phyloP scores from a whole-genome alignment of 805 yeast genomes.

The Monosporozyma aerobia region DNA sequence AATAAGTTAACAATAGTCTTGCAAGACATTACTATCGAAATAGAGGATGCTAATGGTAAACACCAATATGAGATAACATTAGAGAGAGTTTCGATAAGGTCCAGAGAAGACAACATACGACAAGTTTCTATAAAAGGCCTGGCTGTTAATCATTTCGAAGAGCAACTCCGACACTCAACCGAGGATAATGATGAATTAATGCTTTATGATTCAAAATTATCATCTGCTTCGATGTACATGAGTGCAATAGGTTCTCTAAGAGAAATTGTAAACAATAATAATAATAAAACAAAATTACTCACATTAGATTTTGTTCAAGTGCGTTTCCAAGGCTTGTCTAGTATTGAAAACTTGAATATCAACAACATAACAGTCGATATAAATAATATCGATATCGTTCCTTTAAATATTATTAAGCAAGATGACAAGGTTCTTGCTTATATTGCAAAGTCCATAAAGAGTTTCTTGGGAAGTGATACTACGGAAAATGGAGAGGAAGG shows the following conservation, averaged over 20 bases:
- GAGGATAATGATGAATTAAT: slow-evolving; percentile 36
- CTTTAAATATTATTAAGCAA: slow-evolving; percentile 7
- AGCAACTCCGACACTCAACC: background rate
- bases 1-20: slow-evolving; percentile 49
- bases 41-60: slow-evolving; percentile 36
- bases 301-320: slow-evolving; percentile 30
- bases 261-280: background rate
- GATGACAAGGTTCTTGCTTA: slow-evolving; percentile 7
- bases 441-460: background rate
- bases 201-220: slow-evolving; percentile 56
- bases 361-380: slow-evolving; percentile 31
- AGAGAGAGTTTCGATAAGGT: slow-evolving; percentile 9
- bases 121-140: slow-evolving; percentile 1
- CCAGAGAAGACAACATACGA: slow-evolving; percentile 3
- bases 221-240: slow-evolving; percentile 66
- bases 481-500: too few species aligned
- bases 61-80: slow-evolving; percentile 29
- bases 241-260: slow-evolving; percentile 51
- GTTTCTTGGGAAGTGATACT: background rate
- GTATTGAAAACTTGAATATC: slow-evolving; percentile 26
- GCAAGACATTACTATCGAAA: slow-evolving; percentile 36
- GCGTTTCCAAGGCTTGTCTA: slow-evolving; percentile 40
- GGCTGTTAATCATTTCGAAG: background rate
- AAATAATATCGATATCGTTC: slow-evolving; percentile 30
- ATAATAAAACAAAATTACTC: slow-evolving; percentile 10